A percentile compares a stretch with the other conserved stretches of the same genome.
phyloP scores from a whole-genome alignment of 2,329 filamentous ascomycete species.

The Shiraia bambusicola region DNA sequence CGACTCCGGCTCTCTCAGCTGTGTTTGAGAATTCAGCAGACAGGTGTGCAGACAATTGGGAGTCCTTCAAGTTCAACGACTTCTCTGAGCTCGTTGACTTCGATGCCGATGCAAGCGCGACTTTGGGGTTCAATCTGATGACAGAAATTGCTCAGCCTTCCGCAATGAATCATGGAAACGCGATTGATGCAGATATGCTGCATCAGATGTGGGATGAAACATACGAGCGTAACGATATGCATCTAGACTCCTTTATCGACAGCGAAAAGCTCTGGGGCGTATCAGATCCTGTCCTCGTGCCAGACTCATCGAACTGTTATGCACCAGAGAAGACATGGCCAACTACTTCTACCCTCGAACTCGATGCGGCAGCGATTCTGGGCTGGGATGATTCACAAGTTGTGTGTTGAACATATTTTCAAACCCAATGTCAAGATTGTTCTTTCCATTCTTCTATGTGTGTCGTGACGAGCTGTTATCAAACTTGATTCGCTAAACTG shows the following conservation, averaged over 20 bases:
- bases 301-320: neutral
- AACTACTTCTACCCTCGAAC: constrained; percentile 18
- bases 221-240: constrained; percentile 7
- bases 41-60: constrained; percentile 14
- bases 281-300: constrained; percentile 1
- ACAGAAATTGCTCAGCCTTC: constrained; percentile 9
- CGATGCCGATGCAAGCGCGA: constrained; percentile 13
- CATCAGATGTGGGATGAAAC: constrained; percentile 13
- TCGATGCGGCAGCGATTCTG: constrained; percentile 18
- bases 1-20: constrained; percentile 3
- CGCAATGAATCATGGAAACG: constrained; percentile 15
- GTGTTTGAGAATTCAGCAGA: constrained; percentile 4
- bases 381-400: constrained; percentile 1
- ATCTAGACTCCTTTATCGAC: constrained; percentile 1
- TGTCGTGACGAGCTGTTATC: too few relatives aligned
- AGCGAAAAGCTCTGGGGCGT: constrained; percentile 4
- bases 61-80: constrained; percentile 30
- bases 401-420: constrained; percentile 1
- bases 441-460: too few relatives aligned
- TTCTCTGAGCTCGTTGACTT: constrained; percentile 32
- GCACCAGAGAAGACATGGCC: constrained; percentile 4
- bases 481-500: too few relatives aligned
- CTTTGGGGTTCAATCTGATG: constrained; percentile 8
- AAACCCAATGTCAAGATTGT: neutral
- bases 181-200: constrained; percentile 16